A percentile compares a stretch with the other conserved stretches of the same genome.
phyloP scores from a whole-genome alignment of 1,284 basidiomycete species.

The Papiliotrema terrestris region DNA sequence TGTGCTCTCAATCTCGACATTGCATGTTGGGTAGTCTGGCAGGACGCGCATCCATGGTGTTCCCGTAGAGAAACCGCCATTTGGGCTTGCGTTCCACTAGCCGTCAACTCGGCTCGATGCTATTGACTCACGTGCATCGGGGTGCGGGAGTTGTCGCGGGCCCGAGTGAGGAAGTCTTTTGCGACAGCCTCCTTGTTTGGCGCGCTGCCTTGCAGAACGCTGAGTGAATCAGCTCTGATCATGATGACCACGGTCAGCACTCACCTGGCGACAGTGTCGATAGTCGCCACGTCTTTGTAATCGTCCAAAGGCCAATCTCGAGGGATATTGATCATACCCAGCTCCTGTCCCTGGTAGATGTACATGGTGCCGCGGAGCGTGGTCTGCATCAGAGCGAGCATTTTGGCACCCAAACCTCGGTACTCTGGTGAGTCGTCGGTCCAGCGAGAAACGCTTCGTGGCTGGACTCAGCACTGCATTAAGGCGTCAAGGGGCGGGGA shows the following conservation, averaged over 20 bases:
- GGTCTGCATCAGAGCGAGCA: slow-evolving; percentile 62
- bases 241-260: neutral
- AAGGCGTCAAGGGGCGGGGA: too few species aligned
- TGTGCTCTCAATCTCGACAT: slow-evolving; percentile 55
- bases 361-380: slow-evolving; percentile 65
- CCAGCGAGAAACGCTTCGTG: slow-evolving; percentile 18
- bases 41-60: slow-evolving; percentile 74
- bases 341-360: slow-evolving; percentile 66
- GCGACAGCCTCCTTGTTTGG: slow-evolving; percentile 1
- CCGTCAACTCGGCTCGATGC: slow-evolving; percentile 64
- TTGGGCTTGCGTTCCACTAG: too few species aligned
- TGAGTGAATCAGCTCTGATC: neutral
- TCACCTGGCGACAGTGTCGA: slow-evolving; percentile 1
- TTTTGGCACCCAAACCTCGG: slow-evolving; percentile 67
- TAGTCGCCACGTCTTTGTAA: slow-evolving; percentile 56
- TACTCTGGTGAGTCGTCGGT: slow-evolving; percentile 55
- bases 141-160: slow-evolving; percentile 7
- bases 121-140: slow-evolving; percentile 58
- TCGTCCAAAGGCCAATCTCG: slow-evolving; percentile 64
- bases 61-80: too few species aligned
- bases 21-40: slow-evolving; percentile 64
- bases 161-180: slow-evolving; percentile 1
- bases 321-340: slow-evolving; percentile 67
- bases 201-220: neutral
- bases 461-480: too few species aligned